Percentiles rank a stretch among this genome's conserved stretches.
Evolutionary conservation across 805 yeast species (phyloP).

Genomic region (Wickerhamiella kazuoi): DNA sequence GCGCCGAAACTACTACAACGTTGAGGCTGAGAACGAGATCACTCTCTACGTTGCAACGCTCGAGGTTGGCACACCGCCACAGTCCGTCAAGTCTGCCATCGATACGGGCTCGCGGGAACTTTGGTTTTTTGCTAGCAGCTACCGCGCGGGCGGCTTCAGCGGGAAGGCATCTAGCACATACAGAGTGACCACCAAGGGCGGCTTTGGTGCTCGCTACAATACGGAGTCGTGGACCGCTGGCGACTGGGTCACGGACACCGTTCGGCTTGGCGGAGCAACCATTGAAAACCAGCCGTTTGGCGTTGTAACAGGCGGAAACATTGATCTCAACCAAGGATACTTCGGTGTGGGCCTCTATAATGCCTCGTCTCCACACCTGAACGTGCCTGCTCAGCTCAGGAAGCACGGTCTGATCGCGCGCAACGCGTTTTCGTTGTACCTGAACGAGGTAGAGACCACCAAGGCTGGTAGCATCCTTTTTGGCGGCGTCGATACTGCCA

Average conservation of each 20-base stretch:
- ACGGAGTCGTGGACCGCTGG: slow-evolving; percentile 27
- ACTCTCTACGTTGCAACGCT: slow-evolving; percentile 9
- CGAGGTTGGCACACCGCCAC: slow-evolving; percentile 36
- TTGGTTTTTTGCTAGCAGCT: slow-evolving; percentile 24
- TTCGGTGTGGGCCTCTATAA: slow-evolving; percentile 22
- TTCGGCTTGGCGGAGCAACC: slow-evolving; percentile 34
- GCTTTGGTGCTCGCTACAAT: slow-evolving; percentile 4
- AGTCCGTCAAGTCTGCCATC: slow-evolving; percentile 32
- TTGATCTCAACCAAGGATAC: slow-evolving; percentile 25
- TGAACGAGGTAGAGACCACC: slow-evolving; percentile 2
- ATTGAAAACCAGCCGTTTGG: slow-evolving; percentile 46
- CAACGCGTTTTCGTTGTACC: not conserved
- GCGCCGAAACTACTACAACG: not conserved
- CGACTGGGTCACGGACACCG: slow-evolving; percentile 40
- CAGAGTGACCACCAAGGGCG: slow-evolving; percentile 3
- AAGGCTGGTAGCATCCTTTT: slow-evolving; percentile 17
- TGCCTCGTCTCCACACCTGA: slow-evolving; percentile 16
- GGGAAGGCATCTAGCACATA: slow-evolving; percentile 12
- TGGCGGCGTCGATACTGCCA: slow-evolving; percentile 25
- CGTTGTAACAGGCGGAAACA: slow-evolving; percentile 32
- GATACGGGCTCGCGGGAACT: slow-evolving; percentile 62
- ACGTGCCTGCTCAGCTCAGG: slow-evolving; percentile 2
- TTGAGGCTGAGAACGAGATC: slow-evolving; percentile 6
- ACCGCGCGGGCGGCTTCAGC: slow-evolving; percentile 13
- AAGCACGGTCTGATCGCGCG: not conserved